Percentiles rank a stretch among this genome's conserved stretches.
These are phyloP conservation scores for Zygnema cylindricum DNA, from an alignment of 139 green algal genomes.

Conservation along the genomic window DNA sequence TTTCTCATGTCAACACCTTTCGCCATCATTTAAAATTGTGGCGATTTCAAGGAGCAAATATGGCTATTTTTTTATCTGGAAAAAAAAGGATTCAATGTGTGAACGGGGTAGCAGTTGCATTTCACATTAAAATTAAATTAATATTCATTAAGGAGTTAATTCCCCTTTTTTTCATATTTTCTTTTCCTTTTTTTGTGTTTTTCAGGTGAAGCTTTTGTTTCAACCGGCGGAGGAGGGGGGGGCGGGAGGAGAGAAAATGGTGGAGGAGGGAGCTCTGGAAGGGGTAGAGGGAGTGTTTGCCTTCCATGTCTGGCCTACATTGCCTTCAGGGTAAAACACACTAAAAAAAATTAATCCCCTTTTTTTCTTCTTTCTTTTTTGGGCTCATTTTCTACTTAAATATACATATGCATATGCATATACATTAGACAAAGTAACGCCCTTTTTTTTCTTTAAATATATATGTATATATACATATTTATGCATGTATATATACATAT, in stretches of 20 bases:
- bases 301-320: constrained; percentile 19
- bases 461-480: constrained; percentile 34
- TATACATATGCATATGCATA: no score
- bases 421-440: not conserved
- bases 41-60: no score
- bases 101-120: no score
- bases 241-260: constrained; percentile 14
- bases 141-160: no score
- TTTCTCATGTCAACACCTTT: no score
- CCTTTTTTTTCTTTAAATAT: not conserved
- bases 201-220: constrained; percentile 50
- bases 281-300: constrained; percentile 22
- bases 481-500: constrained; percentile 4
- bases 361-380: not conserved
- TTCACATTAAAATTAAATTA: no score
- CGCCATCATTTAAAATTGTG: no score
- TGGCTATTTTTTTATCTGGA: no score
- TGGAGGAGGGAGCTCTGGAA: constrained; percentile 39
- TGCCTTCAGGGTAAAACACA: not conserved
- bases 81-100: no score
- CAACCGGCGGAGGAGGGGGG: constrained; percentile 59
- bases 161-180: no score
- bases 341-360: not conserved
- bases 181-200: no score
- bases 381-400: no score